Evolutionary conservation across 75 land plant species (phyloP).

Genomic region (Selaginella moellendorffii): DNA sequence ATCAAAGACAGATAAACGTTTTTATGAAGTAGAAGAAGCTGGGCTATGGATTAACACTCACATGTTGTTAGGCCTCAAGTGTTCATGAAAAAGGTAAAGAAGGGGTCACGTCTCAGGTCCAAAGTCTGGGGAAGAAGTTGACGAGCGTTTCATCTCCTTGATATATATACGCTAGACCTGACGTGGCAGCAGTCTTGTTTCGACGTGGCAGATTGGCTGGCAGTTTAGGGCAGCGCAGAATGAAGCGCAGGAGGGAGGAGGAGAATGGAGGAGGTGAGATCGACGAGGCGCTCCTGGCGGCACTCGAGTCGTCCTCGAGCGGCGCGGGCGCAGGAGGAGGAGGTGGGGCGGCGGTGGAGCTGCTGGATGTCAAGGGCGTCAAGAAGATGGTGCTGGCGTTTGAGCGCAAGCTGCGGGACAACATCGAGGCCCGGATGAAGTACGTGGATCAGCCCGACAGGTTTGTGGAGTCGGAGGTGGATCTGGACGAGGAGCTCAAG

Average conservation of each 20-base stretch:
- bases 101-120: too few species aligned
- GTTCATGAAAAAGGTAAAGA: slow-evolving; percentile 99
- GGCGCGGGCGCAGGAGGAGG: too few species aligned
- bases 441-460: slow-evolving; percentile 74
- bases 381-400: slow-evolving; percentile 76
- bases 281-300: slow-evolving; percentile 67
- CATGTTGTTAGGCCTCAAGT: slow-evolving; percentile 83
- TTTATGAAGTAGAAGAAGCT: slow-evolving; percentile 92
- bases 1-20: too few species aligned
- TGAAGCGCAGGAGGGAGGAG: not conserved
- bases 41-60: slow-evolving; percentile 78
- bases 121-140: slow-evolving; percentile 70
- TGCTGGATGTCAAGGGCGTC: slow-evolving; percentile 55
- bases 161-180: too few species aligned
- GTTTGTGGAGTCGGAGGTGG: slow-evolving; percentile 94
- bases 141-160: slow-evolving; percentile 82
- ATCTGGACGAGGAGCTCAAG: slow-evolving; percentile 83
- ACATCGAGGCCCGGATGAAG: slow-evolving; percentile 92
- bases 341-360: slow-evolving; percentile 31
- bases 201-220: too few species aligned
- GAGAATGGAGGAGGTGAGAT: slow-evolving; percentile 14
- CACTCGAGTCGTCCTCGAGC: slow-evolving; percentile 50
- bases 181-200: too few species aligned
- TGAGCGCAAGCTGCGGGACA: slow-evolving; percentile 86
- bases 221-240: too few species aligned